A percentile compares a stretch with the other conserved stretches of the same genome.
Conservation (phyloP, 108 stramenopile species). For the Cyclostephanos tholiformis region DNA sequence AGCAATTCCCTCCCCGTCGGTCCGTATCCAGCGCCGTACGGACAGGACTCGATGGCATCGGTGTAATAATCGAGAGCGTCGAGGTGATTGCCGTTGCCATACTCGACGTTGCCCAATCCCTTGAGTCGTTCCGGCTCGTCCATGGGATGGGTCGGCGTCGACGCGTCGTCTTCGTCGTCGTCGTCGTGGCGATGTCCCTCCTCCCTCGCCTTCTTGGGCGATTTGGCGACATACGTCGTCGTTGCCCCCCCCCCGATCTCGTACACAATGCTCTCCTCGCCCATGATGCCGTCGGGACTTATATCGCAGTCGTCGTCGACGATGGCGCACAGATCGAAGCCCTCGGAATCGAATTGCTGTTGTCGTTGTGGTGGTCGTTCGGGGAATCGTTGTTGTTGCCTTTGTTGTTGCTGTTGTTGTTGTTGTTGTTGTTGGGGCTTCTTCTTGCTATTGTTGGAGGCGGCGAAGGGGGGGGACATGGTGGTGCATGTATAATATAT, state of each 20-base stretch:
- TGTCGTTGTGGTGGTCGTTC: no score
- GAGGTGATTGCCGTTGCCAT: slow-evolving; percentile 61
- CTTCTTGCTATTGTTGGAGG: neutral
- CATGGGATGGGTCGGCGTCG: slow-evolving; percentile 18
- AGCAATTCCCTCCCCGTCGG: slow-evolving; percentile 57
- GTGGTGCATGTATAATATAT: no score
- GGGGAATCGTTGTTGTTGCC: no score
- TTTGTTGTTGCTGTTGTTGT: no score
- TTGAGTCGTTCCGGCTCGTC: slow-evolving; percentile 64
- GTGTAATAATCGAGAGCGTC: slow-evolving; percentile 83
- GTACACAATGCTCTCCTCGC: slow-evolving; percentile 2
- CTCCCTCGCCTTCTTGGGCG: slow-evolving; percentile 14
- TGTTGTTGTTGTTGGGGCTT: no score
- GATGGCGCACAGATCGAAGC: slow-evolving; percentile 18
- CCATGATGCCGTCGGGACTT: neutral
- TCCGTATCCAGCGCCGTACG: slow-evolving; percentile 42
- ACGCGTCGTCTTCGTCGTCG: neutral
- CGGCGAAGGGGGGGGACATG: neutral
- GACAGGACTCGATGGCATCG: slow-evolving; percentile 80
- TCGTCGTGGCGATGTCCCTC: no score
- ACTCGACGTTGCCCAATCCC: slow-evolving; percentile 73
- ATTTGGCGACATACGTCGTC: neutral
- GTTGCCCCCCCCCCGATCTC: slow-evolving; percentile 23
- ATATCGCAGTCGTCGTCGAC: neutral
- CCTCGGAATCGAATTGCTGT: slow-evolving; percentile 29